Percentiles rank a stretch among this genome's conserved stretches.
Evolutionary conservation across 2,329 filamentous ascomycete genomes (phyloP).

Genomic region (Phyllosticta citriasiana): DNA sequence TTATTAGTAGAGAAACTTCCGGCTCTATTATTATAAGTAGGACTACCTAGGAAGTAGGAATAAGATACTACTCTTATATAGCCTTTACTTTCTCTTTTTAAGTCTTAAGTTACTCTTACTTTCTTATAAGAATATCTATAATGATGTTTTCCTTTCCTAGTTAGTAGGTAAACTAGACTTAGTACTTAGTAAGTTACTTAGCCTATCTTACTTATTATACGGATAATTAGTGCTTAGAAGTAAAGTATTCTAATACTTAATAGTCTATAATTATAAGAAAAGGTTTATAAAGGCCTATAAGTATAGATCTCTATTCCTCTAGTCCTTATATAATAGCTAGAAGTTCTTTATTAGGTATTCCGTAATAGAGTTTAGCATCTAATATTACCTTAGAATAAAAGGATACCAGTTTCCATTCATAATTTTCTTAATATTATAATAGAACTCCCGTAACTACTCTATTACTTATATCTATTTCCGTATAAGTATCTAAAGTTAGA

Average conservation of each 20-base stretch:
- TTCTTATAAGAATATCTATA: no score
- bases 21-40: no score
- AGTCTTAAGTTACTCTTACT: no score
- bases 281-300: background rate
- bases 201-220: background rate
- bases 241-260: background rate
- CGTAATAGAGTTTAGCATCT: background rate
- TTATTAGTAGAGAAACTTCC: no score
- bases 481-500: background rate
- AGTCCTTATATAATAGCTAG: background rate
- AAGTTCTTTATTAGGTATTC: background rate
- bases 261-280: background rate
- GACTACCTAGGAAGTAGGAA: no score
- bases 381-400: background rate
- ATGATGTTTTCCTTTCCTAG: no score
- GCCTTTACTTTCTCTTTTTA: no score
- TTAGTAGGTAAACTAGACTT: background rate
- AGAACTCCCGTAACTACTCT: background rate
- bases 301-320: background rate
- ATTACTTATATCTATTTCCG: background rate
- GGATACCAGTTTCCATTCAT: background rate
- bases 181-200: background rate
- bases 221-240: background rate
- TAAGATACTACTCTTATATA: no score
- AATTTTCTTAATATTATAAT: background rate